Evolutionary conservation across 2,329 filamentous ascomycete genomes (phyloP).

Genomic region (Phyllosticta paracitricarpa): DNA sequence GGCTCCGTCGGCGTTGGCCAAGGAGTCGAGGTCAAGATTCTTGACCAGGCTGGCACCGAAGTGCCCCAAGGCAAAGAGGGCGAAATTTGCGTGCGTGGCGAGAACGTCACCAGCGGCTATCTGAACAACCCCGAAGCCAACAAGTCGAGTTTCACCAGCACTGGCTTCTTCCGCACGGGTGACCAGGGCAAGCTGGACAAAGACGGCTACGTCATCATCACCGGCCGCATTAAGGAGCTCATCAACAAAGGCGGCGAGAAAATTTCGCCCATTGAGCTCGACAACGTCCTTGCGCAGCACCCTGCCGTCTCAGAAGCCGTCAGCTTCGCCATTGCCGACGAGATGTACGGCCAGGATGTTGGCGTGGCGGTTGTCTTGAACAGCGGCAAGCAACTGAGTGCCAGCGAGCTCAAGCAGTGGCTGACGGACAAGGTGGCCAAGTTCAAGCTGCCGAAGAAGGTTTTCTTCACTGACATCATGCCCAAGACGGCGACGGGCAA

Average conservation of each 20-base stretch:
- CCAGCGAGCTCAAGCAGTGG: conserved; percentile 57
- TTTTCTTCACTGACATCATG: conserved; percentile 76
- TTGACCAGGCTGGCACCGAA: conserved; percentile 59
- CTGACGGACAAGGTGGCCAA: conserved; percentile 62
- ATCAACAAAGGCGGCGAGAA: conserved; percentile 89
- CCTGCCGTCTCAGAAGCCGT: conserved; percentile 67
- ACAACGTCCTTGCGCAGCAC: conserved; percentile 70
- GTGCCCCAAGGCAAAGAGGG: conserved; percentile 60
- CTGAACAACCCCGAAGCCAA: conserved; percentile 76
- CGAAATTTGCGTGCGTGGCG: conserved; percentile 73
- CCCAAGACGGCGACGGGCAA: conserved; percentile 90
- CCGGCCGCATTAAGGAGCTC: conserved; percentile 85
- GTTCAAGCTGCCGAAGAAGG: conserved; percentile 78
- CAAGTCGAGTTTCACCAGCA: conserved; percentile 58
- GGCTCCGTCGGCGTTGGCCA: conserved; percentile 76
- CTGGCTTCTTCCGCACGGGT: conserved; percentile 79
- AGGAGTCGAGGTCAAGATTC: conserved; percentile 71
- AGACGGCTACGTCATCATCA: conserved; percentile 77
- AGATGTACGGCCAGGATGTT: conserved; percentile 75
- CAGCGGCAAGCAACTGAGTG: conserved; percentile 43
- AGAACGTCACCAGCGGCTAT: conserved; percentile 78
- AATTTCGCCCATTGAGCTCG: conserved; percentile 78
- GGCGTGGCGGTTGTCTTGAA: conserved; percentile 69
- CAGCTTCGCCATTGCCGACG: conserved; percentile 72
- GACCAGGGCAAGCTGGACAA: conserved; percentile 74